Base-by-base conservation (phyloP, 345 rosid species). In the Acer saccharum region DNA sequence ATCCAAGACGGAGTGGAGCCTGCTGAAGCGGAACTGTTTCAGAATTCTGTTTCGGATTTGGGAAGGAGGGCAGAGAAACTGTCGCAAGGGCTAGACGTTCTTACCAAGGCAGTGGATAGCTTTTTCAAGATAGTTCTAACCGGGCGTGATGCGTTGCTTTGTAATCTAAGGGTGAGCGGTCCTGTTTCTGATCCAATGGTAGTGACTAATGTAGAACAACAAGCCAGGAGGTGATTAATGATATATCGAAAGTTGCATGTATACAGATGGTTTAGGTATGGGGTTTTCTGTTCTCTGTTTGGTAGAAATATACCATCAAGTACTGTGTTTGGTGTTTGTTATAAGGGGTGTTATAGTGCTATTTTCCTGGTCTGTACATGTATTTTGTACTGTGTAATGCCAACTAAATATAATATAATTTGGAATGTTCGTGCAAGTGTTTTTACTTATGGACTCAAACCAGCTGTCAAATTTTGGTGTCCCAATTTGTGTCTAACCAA, bases 101-200 rank as follows among this genome's bases (percentile, higher is more conserved):
- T 96, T 74, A 60, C 87, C 5, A 90, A 88, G 78, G 91, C 84
- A 81, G 92, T 92, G 65, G 98, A 96, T 74, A 78, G 81, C 75
- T 96, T 94, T 84, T 96, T 94, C 77, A 92, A 92, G 78, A 79
- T 92, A 86, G 88, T 89, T 78, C 81, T 96, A 77, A 76, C 83
- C 0, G 97, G 95, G 32, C 93, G 98, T 0, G 97, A 96, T 83
- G 94, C 94, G 21, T 85, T 95, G 88, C 95, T 96, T 10, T 82
- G 93, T 88, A 90, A 86, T 79, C 88, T 96, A 55, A 90, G 98
- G 80, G 81, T 78, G 16, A 79, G 79, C 70, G 86, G 82, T 73
- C 74, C 81, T 27, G 58, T 39, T 71, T 68, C 86, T 72, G 85
- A 82, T 67, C 21, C 75, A 44, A 71, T 44, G 76, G 13, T 58